Evolutionary conservation across 129 eudicot genomes (phyloP), one percentile per base, ranked within the genome.

Genomic region (Mikania micrantha): DNA sequence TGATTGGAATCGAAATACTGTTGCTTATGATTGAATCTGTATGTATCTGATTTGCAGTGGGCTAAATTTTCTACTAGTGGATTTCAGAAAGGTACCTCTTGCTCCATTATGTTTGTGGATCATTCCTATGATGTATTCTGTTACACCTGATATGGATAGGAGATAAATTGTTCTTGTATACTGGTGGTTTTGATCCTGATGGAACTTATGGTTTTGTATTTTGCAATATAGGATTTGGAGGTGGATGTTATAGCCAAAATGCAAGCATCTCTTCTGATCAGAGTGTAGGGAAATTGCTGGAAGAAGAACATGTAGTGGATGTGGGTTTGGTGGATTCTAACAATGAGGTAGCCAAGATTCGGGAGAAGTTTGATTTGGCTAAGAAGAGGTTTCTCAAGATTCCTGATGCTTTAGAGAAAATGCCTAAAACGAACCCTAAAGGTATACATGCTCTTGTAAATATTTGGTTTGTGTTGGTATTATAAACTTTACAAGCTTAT

Each of bases 371-470:
- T 60, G 74, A 81, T 73, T 71, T 82, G 35, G 96, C 85, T 1
- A 94, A 87, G 67, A 75, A 79, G 75, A 80, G 81, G 77, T 94
- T 94, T 65, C 81, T 75, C 28, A 81, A 83, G 36, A 81, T 87
- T 72, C 97, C 99, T 20, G 83, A 84, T 13, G 66, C 93, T 22
- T 80, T 89, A 28, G 82, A 76, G 41, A 79, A 60, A 36, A 94
- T 94, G 88, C 96, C 95, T 20, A 89, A 85, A 77, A 86, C 81
- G 88, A 83, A 94, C 63, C 99, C 99, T 4, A 80, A 85, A 86
- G 99, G 99, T 90, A 61, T 28, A 39, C 21, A 11, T 56, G 15
- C 8, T 21, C 67, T 28, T 32, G 0, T 54, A 24, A 31, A 31
- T 53, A 20, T 32, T 10, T 59, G 9, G 17, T 69, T 36, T 28